These are phyloP conservation scores for Stagonosporopsis vannaccii DNA, from an alignment of 2,329 filamentous ascomycete species.

Conservation along the genomic window DNA sequence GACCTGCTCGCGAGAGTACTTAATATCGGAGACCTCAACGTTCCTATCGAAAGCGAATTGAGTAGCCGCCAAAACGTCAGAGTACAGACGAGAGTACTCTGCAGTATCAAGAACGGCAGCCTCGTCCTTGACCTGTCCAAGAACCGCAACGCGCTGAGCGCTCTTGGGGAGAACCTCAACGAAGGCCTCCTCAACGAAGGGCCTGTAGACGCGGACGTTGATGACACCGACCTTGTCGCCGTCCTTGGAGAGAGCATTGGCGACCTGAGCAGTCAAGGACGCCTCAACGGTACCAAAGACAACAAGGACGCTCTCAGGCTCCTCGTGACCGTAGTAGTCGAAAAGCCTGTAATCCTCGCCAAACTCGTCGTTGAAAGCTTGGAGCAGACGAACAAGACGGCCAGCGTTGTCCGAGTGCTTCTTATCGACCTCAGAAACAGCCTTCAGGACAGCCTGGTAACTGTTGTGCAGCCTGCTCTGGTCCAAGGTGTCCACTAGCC, in stretches of 20 bases:
- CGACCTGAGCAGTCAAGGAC: conserved; percentile 83
- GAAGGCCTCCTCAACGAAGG: conserved; percentile 95
- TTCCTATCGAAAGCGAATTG: conserved; percentile 68
- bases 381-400: conserved; percentile 73
- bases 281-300: conserved; percentile 93
- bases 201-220: conserved; percentile 91
- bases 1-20: conserved; percentile 79
- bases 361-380: conserved; percentile 85
- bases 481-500: conserved; percentile 82
- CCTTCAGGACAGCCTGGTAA: conserved; percentile 71
- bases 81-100: conserved; percentile 84
- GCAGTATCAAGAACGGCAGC: conserved; percentile 76
- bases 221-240: conserved; percentile 85
- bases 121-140: conserved; percentile 85
- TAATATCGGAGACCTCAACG: conserved; percentile 80
- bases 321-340: conserved; percentile 87
- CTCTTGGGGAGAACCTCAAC: conserved; percentile 79
- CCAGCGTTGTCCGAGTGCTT: conserved; percentile 75
- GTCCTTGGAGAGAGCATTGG: conserved; percentile 72
- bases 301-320: conserved; percentile 83
- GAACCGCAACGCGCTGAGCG: conserved; percentile 77
- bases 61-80: conserved; percentile 87
- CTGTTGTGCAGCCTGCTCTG: conserved; percentile 72
- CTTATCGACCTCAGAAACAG: conserved; percentile 68
- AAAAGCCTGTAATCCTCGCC: conserved; percentile 93